Evolutionary conservation across 2,329 filamentous ascomycete genomes (phyloP), one percentile per base, ranked within the genome.

Genomic region (Tetracladium maxilliforme): DNA sequence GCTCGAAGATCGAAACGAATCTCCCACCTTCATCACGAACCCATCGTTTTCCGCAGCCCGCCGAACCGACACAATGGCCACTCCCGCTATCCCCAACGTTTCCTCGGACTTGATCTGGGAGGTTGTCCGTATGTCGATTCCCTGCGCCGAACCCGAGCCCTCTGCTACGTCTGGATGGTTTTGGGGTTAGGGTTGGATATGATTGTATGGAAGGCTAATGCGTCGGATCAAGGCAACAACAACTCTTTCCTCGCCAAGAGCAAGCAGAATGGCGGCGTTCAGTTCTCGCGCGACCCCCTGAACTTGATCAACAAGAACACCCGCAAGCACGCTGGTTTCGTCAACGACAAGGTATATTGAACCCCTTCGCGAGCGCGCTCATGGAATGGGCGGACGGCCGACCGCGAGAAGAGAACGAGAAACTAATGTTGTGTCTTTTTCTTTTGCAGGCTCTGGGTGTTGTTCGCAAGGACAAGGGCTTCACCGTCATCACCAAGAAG

Each of bases 221-320:
- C n/a, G n/a, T 26, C 22, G 28, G 22, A 31, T 34, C 32, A 50
- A 94, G 86, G 84, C 62, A 63, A 61, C 64, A 73, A 83, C 64
- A 93, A 92, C 65, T 62, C 82, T 53, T 93, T 66, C 71, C 76
- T 93, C 54, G 80, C 87, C 55, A 93, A 93, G 78, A 79, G 82
- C 64, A 76, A 72, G 52, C 58, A 61, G 45, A 66, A 65, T 48
- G 84, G 81, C 49, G 79, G 81, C 54, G 65, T 79, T 44, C 79
- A 81, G 61, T 84, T 98, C 70, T 95, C 87, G 44, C 79, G 80
- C 45, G 87, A 95, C 54, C 82, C 86, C 47, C 62, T 94, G 43
- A 98, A 95, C 73, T 61, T 95, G 58, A 68, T 62, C 56, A 95
- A 94, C 77, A 65, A 76, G 61, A 78, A 92, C 68, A 75, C 70